phyloP scores from a whole-genome alignment of 2,329 filamentous ascomycete genomes.

The Fusarium beomiforme region DNA sequence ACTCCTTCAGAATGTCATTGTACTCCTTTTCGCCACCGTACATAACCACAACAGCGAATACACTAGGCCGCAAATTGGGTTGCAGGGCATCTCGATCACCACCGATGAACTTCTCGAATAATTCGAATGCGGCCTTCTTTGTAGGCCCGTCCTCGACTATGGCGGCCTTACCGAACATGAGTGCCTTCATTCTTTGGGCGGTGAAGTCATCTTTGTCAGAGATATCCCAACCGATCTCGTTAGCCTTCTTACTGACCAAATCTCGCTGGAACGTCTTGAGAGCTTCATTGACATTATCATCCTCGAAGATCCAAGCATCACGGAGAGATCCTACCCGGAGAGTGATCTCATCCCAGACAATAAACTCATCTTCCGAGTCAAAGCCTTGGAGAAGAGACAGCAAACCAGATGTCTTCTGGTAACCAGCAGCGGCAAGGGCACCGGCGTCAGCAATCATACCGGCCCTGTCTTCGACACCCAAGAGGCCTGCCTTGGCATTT shows the following conservation, averaged over 20 bases:
- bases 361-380: slow-evolving; percentile 83
- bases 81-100: slow-evolving; percentile 87
- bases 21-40: slow-evolving; percentile 75
- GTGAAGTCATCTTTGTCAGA: slow-evolving; percentile 86
- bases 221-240: slow-evolving; percentile 90
- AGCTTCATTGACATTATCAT: slow-evolving; percentile 75
- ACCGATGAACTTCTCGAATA: slow-evolving; percentile 85
- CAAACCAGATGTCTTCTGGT: slow-evolving; percentile 91
- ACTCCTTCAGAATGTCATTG: slow-evolving; percentile 43
- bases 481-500: slow-evolving; percentile 75
- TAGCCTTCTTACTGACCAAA: slow-evolving; percentile 80
- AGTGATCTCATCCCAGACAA: slow-evolving; percentile 95
- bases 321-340: slow-evolving; percentile 82
- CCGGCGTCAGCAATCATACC: slow-evolving; percentile 96
- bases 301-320: slow-evolving; percentile 83
- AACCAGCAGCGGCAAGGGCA: slow-evolving; percentile 87
- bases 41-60: slow-evolving; percentile 85
- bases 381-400: slow-evolving; percentile 88
- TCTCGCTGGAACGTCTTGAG: slow-evolving; percentile 86
- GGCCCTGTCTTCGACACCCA: slow-evolving; percentile 89
- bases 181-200: slow-evolving; percentile 91
- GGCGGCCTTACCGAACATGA: slow-evolving; percentile 88
- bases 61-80: slow-evolving; percentile 87
- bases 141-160: slow-evolving; percentile 81
- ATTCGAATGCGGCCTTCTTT: slow-evolving; percentile 83